These are phyloP conservation scores for Penicillium aurantiogriseum DNA, from an alignment of 2,329 filamentous ascomycete species.

Conservation along the genomic window DNA sequence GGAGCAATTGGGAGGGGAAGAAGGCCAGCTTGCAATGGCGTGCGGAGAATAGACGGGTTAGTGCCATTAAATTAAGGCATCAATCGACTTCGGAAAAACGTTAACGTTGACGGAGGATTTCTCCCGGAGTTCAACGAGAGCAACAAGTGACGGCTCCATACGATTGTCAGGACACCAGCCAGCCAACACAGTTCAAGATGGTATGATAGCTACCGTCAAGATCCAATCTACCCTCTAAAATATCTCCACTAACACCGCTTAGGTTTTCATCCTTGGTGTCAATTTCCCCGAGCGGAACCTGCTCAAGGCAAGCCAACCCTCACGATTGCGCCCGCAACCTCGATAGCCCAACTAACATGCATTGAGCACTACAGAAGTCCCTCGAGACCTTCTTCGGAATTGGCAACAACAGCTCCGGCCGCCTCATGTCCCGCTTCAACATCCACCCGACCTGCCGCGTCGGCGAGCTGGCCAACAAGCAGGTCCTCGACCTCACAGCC, in stretches of 20 bases:
- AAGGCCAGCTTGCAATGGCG: slow-evolving; percentile 40
- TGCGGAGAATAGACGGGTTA: slow-evolving; percentile 19
- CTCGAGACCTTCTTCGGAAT: slow-evolving; percentile 86
- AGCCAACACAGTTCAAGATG: slow-evolving; percentile 28
- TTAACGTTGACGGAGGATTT: slow-evolving; percentile 33
- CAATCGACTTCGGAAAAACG: slow-evolving; percentile 29
- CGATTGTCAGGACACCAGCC: slow-evolving; percentile 12
- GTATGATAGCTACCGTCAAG: slow-evolving; percentile 17
- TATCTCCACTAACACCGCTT: slow-evolving; percentile 12
- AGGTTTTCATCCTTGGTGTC: slow-evolving; percentile 84
- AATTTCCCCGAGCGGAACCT: slow-evolving; percentile 82
- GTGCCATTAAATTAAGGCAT: neutral
- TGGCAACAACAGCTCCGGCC: slow-evolving; percentile 65
- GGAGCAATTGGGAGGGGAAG: slow-evolving; percentile 15
- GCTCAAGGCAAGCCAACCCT: slow-evolving; percentile 64
- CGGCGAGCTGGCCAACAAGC: slow-evolving; percentile 70
- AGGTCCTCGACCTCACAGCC: slow-evolving; percentile 76
- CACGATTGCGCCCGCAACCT: slow-evolving; percentile 1
- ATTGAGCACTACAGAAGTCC: slow-evolving; percentile 39
- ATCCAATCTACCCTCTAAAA: neutral
- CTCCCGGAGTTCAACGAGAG: slow-evolving; percentile 27
- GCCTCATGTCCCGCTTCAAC: slow-evolving; percentile 82
- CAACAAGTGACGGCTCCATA: slow-evolving; percentile 11
- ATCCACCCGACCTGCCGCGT: slow-evolving; percentile 83
- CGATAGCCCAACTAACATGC: slow-evolving; percentile 12